Conservation (phyloP, 805 yeast species). For the Nakazawaea molendinolei region DNA sequence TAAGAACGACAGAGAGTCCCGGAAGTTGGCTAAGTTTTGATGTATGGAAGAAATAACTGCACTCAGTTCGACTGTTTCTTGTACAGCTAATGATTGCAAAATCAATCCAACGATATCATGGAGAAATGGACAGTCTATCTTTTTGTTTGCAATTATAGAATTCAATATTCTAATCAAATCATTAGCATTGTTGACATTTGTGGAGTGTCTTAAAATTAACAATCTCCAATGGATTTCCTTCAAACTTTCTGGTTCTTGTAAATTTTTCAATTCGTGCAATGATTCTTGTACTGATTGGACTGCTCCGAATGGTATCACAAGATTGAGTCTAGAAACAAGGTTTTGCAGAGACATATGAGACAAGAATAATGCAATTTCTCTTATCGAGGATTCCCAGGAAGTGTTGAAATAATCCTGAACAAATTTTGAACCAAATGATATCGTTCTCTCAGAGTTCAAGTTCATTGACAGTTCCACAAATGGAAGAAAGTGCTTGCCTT, state of each 20-base stretch:
- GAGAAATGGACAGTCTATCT: slow-evolving; percentile 20
- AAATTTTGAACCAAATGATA: slow-evolving; percentile 36
- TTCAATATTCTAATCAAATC: slow-evolving; percentile 18
- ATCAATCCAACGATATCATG: slow-evolving; percentile 38
- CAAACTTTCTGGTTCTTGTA: slow-evolving; percentile 13
- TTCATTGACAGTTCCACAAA: slow-evolving; percentile 41
- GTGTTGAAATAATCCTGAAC: slow-evolving; percentile 42
- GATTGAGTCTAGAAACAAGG: slow-evolving; percentile 12
- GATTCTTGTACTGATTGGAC: slow-evolving; percentile 22
- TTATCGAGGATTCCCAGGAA: slow-evolving; percentile 30
- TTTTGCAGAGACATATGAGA: slow-evolving; percentile 26
- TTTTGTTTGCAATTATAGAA: slow-evolving; percentile 4
- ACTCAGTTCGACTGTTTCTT: slow-evolving; percentile 15
- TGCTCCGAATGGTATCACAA: slow-evolving; percentile 27
- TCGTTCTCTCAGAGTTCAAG: slow-evolving; percentile 36
- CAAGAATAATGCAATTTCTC: slow-evolving; percentile 36
- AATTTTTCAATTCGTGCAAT: slow-evolving; percentile 15
- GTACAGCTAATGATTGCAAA: slow-evolving; percentile 26
- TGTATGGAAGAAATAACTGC: slow-evolving; percentile 17
- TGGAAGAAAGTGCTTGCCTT: slow-evolving; percentile 33
- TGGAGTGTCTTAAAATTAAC: slow-evolving; percentile 31
- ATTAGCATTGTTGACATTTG: slow-evolving; percentile 21
- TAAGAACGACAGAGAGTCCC: slow-evolving; percentile 31
- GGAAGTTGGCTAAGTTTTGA: slow-evolving; percentile 20
- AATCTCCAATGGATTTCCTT: slow-evolving; percentile 48